Conservation (phyloP, 2,329 filamentous ascomycete genomes). For the Pestalotiopsis sp. region DNA sequence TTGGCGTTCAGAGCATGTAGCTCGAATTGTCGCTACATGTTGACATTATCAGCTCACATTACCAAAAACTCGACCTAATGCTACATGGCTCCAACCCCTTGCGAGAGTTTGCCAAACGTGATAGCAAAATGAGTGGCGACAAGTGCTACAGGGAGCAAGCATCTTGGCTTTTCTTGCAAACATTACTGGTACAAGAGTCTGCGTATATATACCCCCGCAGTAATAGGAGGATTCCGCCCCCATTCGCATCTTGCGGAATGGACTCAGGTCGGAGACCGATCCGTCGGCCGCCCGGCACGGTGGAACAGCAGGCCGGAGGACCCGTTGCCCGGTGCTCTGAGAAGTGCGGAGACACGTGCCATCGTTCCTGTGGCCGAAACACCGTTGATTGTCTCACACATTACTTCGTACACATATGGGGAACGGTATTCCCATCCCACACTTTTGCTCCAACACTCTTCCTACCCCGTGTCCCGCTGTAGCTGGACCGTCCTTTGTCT, state of each 20-base stretch:
- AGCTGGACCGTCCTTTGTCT: too few relatives aligned
- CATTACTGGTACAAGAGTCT: too few relatives aligned
- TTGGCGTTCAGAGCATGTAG: too few relatives aligned
- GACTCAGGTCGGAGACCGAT: neutral
- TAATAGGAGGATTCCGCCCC: too few relatives aligned
- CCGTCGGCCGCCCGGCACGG: slow-evolving; percentile 6
- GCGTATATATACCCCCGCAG: neutral
- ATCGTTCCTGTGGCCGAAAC: slow-evolving; percentile 5
- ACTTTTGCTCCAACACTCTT: neutral
- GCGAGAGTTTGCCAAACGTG: too few relatives aligned
- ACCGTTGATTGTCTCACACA: neutral
- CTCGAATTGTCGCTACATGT: too few relatives aligned
- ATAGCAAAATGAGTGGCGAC: too few relatives aligned
- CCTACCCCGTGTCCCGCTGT: neutral
- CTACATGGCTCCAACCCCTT: too few relatives aligned
- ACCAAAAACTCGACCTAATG: too few relatives aligned
- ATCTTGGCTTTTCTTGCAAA: too few relatives aligned
- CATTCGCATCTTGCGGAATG: neutral
- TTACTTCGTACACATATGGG: neutral
- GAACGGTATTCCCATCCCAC: neutral
- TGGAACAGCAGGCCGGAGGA: slow-evolving; percentile 1
- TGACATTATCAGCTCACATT: too few relatives aligned
- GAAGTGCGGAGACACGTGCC: slow-evolving; percentile 8
- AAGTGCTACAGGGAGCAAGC: too few relatives aligned
- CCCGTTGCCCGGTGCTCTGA: neutral